Evolutionary conservation across 306 rosid genomes (phyloP), one percentile per base, ranked within the genome.

Genomic region (Argentina anserina): DNA sequence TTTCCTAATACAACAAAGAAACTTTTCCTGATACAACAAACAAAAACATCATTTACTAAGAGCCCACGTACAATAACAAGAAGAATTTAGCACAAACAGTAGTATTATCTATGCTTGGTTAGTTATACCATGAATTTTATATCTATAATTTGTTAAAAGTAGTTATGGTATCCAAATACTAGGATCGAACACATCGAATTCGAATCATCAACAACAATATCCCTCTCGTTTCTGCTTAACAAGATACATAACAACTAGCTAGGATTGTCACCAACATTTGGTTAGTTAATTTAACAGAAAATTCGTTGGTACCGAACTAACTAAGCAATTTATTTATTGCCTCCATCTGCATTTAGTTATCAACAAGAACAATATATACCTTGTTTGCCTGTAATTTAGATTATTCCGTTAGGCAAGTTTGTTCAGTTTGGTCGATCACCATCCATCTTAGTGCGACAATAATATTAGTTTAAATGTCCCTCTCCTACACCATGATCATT

Each of bases 371-470:
- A 45, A 45, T 45, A 45, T 45, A 4, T 45, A 45, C 49, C 49
- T 45, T 45, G n/a, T 45, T 0, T 7, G n/a, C 3, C 36, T n/a
- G 5, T 50, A n/a, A 3, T 50, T 50, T 50, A 50, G 25, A n/a
- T 50, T 4, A 50, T n/a, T 21, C 26, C 56, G 26, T 50, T 50
- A 50, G 10, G 56, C 56, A 6, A n/a, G 12, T 26, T 56, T 23
- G 62, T 56, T 56, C 25, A 13, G 41, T 69, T 29, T 10, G 34
- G 17, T 4, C 29, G 23, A 47, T 76, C 74, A 31, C 53, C 40
- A 60, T 76, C 80, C 25, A 45, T 39, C n/a, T 13, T 29, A 45
- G 36, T 56, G 20, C 23, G 53, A 47, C 53, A 50, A 50, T n/a
- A 50, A n/a, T 8, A 50, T n/a, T n/a, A 17, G 13, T 8, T n/a